Evolutionary conservation across 192 early-diverging fungal species (phyloP).

Genomic region (Anaeromyces robustus): DNA sequence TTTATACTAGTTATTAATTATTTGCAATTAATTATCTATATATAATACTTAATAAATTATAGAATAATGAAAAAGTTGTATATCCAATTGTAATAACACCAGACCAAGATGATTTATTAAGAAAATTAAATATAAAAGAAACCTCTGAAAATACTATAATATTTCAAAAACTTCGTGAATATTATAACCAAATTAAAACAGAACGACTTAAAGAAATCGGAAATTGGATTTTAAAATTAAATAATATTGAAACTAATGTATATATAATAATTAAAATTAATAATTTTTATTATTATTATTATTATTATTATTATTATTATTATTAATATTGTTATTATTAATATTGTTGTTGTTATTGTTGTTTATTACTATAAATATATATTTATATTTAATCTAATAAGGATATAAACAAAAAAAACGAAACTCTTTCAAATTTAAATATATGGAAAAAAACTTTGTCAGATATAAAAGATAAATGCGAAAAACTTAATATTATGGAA

Average conservation of each 20-base stretch:
- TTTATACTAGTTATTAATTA: too few relatives aligned
- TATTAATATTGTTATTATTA: too few relatives aligned
- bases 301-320: too few relatives aligned
- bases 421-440: not conserved
- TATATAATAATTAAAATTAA: not conserved
- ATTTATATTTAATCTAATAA: not conserved
- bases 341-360: too few relatives aligned
- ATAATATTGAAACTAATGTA: not conserved
- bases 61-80: not conserved
- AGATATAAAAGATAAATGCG: not conserved
- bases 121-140: not conserved
- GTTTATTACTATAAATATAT: too few relatives aligned
- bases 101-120: not conserved
- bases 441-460: not conserved
- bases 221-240: not conserved
- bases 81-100: not conserved
- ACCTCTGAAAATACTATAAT: not conserved
- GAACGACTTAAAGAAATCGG: not conserved
- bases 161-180: not conserved
- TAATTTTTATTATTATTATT: too few relatives aligned
- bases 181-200: not conserved
- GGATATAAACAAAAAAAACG: not conserved
- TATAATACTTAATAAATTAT: not conserved
- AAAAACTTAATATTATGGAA: not conserved
- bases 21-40: too few relatives aligned